phyloP scores from a whole-genome alignment of 78 protist species.

The Protostelium mycophagum region DNA sequence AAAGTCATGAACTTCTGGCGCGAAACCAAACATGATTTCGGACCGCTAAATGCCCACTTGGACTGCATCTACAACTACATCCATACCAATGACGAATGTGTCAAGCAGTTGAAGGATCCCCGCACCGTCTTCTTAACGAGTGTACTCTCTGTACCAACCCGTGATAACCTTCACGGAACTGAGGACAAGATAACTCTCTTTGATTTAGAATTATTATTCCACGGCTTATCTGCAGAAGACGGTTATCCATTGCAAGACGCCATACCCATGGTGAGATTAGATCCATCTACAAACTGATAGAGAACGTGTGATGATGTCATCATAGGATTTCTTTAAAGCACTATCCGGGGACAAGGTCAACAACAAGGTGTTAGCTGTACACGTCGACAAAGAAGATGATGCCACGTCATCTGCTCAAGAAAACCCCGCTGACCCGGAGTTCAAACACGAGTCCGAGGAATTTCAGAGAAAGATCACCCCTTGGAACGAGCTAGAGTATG shows the following conservation, averaged over 20 bases:
- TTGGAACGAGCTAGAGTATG: conserved; percentile 49
- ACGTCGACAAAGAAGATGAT: neutral
- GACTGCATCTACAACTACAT: neutral
- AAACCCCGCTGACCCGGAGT: neutral
- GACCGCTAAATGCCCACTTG: no score
- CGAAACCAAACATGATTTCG: no score
- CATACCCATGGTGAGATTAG: neutral
- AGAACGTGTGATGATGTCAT: no score
- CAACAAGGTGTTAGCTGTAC: neutral
- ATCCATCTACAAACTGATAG: no score
- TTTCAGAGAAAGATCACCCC: conserved; percentile 69
- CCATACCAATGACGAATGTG: neutral
- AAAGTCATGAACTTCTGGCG: neutral
- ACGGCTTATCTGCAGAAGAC: neutral
- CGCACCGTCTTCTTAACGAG: neutral
- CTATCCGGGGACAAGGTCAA: neutral
- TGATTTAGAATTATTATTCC: neutral
- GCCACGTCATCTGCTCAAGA: neutral
- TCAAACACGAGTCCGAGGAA: neutral
- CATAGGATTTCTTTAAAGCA: neutral
- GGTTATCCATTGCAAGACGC: neutral
- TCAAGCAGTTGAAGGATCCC: neutral
- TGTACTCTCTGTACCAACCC: neutral
- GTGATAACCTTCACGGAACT: neutral
- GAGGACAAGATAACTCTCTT: no score